Evolutionary conservation across 2,329 filamentous ascomycete species (phyloP).

Genomic region (Sphaerulina musiva): DNA sequence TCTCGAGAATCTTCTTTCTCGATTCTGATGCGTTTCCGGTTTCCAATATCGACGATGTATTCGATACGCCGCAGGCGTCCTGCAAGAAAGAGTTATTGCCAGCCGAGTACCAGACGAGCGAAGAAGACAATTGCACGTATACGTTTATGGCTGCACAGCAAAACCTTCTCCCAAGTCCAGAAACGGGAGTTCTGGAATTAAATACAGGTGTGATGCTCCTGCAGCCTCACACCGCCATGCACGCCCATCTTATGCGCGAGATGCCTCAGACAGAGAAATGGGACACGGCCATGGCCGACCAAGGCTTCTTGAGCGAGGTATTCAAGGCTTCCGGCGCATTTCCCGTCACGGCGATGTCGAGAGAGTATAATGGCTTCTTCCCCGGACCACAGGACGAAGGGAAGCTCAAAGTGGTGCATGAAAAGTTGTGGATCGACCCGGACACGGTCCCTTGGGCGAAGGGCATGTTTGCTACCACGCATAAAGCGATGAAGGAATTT

Average conservation of each 20-base stretch:
- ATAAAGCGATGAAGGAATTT: slow-evolving; percentile 14
- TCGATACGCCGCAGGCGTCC: slow-evolving; percentile 11
- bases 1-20: slow-evolving; percentile 82
- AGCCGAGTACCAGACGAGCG: slow-evolving; percentile 15
- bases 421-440: slow-evolving; percentile 17
- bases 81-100: slow-evolving; percentile 18
- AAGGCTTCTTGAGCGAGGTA: slow-evolving; percentile 18
- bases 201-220: slow-evolving; percentile 20
- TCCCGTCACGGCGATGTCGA: slow-evolving; percentile 9
- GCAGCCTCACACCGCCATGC: slow-evolving; percentile 20
- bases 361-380: slow-evolving; percentile 20
- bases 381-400: slow-evolving; percentile 10
- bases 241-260: slow-evolving; percentile 16
- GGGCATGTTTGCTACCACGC: slow-evolving; percentile 15
- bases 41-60: slow-evolving; percentile 19
- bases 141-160: slow-evolving; percentile 13
- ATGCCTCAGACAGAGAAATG: slow-evolving; percentile 12
- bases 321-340: slow-evolving; percentile 16
- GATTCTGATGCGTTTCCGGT: slow-evolving; percentile 61
- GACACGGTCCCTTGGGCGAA: slow-evolving; percentile 12
- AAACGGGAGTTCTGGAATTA: slow-evolving; percentile 9
- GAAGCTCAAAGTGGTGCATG: slow-evolving; percentile 19
- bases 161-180: slow-evolving; percentile 11
- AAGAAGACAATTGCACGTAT: slow-evolving; percentile 16
- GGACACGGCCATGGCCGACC: slow-evolving; percentile 19